Percentiles rank a stretch among this genome's conserved stretches.
Evolutionary conservation across 2,329 filamentous ascomycete species (phyloP).

Genomic region (Peltaster fructicola): DNA sequence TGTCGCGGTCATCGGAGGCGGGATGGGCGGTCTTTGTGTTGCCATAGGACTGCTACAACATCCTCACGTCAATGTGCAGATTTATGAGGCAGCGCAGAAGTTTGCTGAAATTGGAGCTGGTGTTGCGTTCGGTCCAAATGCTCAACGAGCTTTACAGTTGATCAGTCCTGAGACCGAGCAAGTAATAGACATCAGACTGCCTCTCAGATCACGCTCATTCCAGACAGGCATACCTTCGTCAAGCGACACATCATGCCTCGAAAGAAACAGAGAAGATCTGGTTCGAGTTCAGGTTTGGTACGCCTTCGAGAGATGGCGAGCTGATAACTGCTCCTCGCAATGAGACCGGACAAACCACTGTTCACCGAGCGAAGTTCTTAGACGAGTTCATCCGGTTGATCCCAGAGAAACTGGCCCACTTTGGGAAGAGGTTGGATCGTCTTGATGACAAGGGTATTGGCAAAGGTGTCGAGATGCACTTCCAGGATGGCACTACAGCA

Average conservation of each 20-base stretch:
- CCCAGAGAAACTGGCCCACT: constrained; percentile 21
- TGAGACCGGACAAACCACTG: constrained; percentile 15
- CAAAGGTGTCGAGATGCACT: constrained; percentile 17
- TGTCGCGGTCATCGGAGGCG: constrained; percentile 34
- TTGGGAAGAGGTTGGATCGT: constrained; percentile 16
- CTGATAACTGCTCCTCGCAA: constrained; percentile 9
- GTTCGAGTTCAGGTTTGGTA: constrained; percentile 26
- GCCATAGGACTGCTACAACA: constrained; percentile 32
- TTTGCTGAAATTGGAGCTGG: constrained; percentile 44
- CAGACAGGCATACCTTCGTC: no score
- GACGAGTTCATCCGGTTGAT: constrained; percentile 31
- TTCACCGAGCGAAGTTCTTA: constrained; percentile 33
- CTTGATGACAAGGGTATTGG: constrained; percentile 12
- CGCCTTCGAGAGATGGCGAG: constrained; percentile 9
- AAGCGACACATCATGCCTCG: no score
- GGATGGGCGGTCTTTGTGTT: constrained; percentile 39
- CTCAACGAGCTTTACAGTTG: constrained; percentile 26
- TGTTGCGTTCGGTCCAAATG: constrained; percentile 38
- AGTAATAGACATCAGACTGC: constrained; percentile 19
- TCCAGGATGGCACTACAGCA: constrained; percentile 14
- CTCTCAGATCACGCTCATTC: no score
- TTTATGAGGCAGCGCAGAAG: constrained; percentile 38
- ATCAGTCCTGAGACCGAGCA: constrained; percentile 26
- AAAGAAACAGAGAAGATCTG: constrained; percentile 22
- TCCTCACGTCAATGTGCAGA: constrained; percentile 25